Evolutionary conservation across 2,329 filamentous ascomycete species (phyloP), one percentile per base, ranked within the genome.

Genomic region (Trichoderma asperellum): DNA sequence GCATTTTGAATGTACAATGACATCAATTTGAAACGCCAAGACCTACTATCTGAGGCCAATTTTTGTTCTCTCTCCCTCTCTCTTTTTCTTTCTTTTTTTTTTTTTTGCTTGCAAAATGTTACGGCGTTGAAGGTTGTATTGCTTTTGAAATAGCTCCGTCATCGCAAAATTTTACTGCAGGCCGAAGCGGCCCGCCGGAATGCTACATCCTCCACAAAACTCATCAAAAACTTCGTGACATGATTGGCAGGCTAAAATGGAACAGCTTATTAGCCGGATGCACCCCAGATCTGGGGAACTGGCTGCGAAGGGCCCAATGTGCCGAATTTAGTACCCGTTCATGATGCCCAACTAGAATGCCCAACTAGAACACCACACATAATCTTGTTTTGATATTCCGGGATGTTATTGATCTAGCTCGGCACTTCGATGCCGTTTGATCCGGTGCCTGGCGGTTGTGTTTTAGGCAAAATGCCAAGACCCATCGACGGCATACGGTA

Each of bases 161-260:
- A 34, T n/a, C 14, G 49, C 16, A 40, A 34, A 67, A 16, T 27
- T 40, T 21, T 6, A 29, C 21, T 5, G 21, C 21, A n/a, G 11
- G 21, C 29, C 21, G 11, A 55, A 21, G 47, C 32, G 65, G 47
- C 10, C 65, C 43, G 55, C 47, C 57, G 32, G 34, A 56, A 61
- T 68, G 8, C 65, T 21, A 68, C 57, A 18, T 55, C 57, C 65
- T 61, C 65, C 65, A 40, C 65, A 68, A 4, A 40, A 18, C n/a
- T 37, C 55, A 27, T 40, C 14, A 12, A 43, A 34, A 24, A 40
- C 5, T 10, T 3, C 4, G 21, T 32, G 40, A 32, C 34, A 10
- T 61, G 57, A 68, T 68, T 68, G 57, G 65, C 34, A 61, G 65
- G 65, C 34, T 68, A 68, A 68, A 68, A 68, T 68, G n/a, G 11